Percentiles rank a stretch among this genome's conserved stretches.
Conservation (phyloP, 2,329 filamentous ascomycete genomes). For the Biscogniauxia mediterranea region DNA sequence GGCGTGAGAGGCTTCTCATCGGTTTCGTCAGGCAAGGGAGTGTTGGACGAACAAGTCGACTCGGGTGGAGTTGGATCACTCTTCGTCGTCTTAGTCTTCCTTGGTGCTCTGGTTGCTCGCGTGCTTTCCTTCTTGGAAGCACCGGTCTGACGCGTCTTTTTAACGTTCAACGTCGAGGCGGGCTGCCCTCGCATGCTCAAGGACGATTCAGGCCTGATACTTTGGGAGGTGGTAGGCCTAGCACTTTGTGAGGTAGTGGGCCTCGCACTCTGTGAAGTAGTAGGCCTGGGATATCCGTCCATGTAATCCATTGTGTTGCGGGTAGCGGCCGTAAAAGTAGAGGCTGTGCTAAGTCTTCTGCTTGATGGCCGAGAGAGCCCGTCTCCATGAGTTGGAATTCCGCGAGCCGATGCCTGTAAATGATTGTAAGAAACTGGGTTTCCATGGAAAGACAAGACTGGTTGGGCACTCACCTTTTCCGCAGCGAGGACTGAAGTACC, state of each 20-base stretch:
- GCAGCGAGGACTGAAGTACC: conserved; percentile 46
- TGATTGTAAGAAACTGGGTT: conserved; percentile 15
- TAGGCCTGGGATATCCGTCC: conserved; percentile 32
- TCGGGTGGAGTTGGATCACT: conserved; percentile 3
- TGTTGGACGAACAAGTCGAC: conserved; percentile 11
- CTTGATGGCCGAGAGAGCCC: conserved; percentile 35
- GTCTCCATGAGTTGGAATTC: conserved; percentile 29
- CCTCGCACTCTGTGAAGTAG: conserved; percentile 41
- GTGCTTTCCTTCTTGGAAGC: conserved; percentile 44
- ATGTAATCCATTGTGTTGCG: conserved; percentile 13
- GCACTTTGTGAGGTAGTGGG: conserved; percentile 20
- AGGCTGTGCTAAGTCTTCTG: conserved; percentile 51
- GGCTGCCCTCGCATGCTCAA: conserved; percentile 40
- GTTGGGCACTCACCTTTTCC: conserved; percentile 38
- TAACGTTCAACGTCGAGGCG: conserved; percentile 47
- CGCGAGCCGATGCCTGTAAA: conserved; percentile 34
- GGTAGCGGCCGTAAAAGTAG: conserved; percentile 36
- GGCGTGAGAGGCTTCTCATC: conserved; percentile 4
- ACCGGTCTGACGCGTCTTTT: conserved; percentile 56
- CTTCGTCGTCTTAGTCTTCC: conserved; percentile 34
- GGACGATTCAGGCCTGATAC: conserved; percentile 40
- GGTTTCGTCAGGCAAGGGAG: conserved; percentile 5
- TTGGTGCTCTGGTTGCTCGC: conserved; percentile 34
- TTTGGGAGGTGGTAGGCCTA: conserved; percentile 42
- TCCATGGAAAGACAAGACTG: conserved; percentile 4